A percentile compares a stretch with the other conserved stretches of the same genome.
These are phyloP conservation scores for Pyrenophora graminea DNA, from an alignment of 2,329 filamentous ascomycete genomes.

Conservation along the genomic window DNA sequence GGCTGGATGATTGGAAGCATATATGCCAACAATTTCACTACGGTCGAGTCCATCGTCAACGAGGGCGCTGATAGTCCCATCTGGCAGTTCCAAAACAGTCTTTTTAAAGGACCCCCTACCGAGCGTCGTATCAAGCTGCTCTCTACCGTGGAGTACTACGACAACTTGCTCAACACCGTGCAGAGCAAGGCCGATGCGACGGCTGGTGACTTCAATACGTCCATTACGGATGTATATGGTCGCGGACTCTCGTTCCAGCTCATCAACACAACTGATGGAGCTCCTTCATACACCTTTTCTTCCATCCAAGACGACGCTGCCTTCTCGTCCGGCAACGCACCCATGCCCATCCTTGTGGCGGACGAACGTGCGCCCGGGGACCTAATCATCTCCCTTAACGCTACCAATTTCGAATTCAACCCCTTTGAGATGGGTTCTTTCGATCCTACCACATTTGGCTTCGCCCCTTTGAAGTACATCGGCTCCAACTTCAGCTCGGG, in stretches of 20 bases:
- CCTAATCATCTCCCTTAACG: constrained; percentile 66
- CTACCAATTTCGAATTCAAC: constrained; percentile 77
- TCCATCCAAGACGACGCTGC: constrained; percentile 68
- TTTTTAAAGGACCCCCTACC: constrained; percentile 62
- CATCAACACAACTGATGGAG: constrained; percentile 74
- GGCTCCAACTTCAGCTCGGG: constrained; percentile 74
- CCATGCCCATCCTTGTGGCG: constrained; percentile 74
- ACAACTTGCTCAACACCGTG: constrained; percentile 62
- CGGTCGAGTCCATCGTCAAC: constrained; percentile 62
- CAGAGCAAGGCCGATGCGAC: constrained; percentile 65
- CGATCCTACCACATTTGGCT: constrained; percentile 73
- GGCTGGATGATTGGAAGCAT: constrained; percentile 84
- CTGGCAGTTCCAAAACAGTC: constrained; percentile 67
- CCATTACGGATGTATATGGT: constrained; percentile 87
- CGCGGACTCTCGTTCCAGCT: constrained; percentile 86
- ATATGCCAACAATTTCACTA: constrained; percentile 77
- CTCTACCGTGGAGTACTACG: constrained; percentile 65
- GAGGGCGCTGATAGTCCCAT: constrained; percentile 53
- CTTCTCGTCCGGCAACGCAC: constrained; percentile 67
- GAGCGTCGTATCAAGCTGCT: constrained; percentile 55
- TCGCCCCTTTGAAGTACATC: constrained; percentile 70
- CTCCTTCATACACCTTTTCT: constrained; percentile 77
- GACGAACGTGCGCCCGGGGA: constrained; percentile 69
- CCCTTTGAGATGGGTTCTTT: constrained; percentile 79
- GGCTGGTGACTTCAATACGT: constrained; percentile 61